phyloP scores from a whole-genome alignment of 1,139 yeast species.

The Ashbya aceris region DNA sequence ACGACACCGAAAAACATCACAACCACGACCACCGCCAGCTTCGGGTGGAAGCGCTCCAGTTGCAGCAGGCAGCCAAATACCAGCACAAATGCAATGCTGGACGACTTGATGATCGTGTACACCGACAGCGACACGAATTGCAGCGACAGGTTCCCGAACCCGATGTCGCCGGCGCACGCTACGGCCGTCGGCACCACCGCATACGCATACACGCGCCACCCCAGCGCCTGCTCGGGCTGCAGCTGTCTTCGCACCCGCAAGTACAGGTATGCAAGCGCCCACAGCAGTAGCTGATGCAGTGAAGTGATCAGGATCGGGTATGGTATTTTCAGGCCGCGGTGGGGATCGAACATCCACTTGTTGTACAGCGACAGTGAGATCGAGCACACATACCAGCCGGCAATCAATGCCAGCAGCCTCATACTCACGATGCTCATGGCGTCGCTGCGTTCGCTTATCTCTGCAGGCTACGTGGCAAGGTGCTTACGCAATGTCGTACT shows the following conservation, averaged over 20 bases:
- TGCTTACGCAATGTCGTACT: too few species aligned
- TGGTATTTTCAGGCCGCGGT: slow-evolving; percentile 55
- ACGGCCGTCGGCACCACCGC: slow-evolving; percentile 76
- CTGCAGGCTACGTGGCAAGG: too few species aligned
- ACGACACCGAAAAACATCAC: slow-evolving; percentile 77
- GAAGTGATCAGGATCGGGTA: slow-evolving; percentile 81
- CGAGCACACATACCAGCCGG: slow-evolving; percentile 51
- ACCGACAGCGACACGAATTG: slow-evolving; percentile 70
- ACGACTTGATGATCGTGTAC: slow-evolving; percentile 89
- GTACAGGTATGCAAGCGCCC: slow-evolving; percentile 22
- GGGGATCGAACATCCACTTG: slow-evolving; percentile 89
- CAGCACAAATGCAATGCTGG: slow-evolving; percentile 77
- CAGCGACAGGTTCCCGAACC: slow-evolving; percentile 79
- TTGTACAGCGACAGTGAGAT: slow-evolving; percentile 79
- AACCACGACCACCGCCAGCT: slow-evolving; percentile 55
- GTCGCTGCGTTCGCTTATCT: too few species aligned
- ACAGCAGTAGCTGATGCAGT: slow-evolving; percentile 72
- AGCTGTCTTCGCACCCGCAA: slow-evolving; percentile 9
- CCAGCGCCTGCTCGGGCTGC: slow-evolving; percentile 6
- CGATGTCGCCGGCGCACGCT: slow-evolving; percentile 90
- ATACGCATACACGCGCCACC: slow-evolving; percentile 35
- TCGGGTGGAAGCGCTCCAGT: slow-evolving; percentile 62
- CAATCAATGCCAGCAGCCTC: slow-evolving; percentile 17
- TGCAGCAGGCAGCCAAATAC: slow-evolving; percentile 75
- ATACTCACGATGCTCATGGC: not conserved